A percentile compares a stretch with the other conserved stretches of the same genome.
Evolutionary conservation across 2,329 filamentous ascomycete species (phyloP).

Genomic region (Sphaerulina vaccinii): DNA sequence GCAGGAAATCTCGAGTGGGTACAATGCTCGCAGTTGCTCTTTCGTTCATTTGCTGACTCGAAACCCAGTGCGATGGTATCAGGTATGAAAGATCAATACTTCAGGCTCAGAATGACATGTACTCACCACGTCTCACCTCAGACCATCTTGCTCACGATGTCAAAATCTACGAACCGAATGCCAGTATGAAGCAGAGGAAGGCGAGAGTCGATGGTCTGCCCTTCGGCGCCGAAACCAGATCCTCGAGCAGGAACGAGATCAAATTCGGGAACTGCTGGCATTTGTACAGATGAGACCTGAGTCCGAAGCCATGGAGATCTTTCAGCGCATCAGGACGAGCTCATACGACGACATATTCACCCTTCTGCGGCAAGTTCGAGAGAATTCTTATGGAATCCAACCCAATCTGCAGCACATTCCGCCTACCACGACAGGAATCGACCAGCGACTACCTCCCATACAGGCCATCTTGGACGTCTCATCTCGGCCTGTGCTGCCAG

Average conservation of each 20-base stretch:
- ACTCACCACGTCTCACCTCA: slow-evolving; percentile 17
- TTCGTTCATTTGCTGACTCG: slow-evolving; percentile 12
- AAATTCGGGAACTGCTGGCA: slow-evolving; percentile 31
- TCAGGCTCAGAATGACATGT: not conserved
- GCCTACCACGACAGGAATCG: slow-evolving; percentile 14
- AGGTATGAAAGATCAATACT: slow-evolving; percentile 21
- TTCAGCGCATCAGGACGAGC: slow-evolving; percentile 30
- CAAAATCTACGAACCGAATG: slow-evolving; percentile 34
- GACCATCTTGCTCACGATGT: slow-evolving; percentile 35
- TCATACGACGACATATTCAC: slow-evolving; percentile 27
- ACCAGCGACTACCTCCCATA: slow-evolving; percentile 25
- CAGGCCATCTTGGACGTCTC: slow-evolving; percentile 25
- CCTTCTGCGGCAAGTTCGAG: slow-evolving; percentile 25
- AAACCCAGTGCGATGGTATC: slow-evolving; percentile 29
- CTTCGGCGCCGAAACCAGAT: slow-evolving; percentile 34
- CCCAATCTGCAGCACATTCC: slow-evolving; percentile 9
- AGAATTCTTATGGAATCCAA: slow-evolving; percentile 17
- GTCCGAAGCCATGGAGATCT: slow-evolving; percentile 32
- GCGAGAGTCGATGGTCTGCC: slow-evolving; percentile 37
- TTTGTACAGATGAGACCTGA: slow-evolving; percentile 32
- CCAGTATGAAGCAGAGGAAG: slow-evolving; percentile 36
- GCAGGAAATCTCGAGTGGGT: slow-evolving; percentile 31
- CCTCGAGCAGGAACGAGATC: slow-evolving; percentile 34
- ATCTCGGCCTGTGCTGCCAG: slow-evolving; percentile 4
- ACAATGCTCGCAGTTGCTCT: not conserved